These are phyloP conservation scores for Albugo laibachii DNA, from an alignment of 352 stramenopile species.

Conservation along the genomic window DNA sequence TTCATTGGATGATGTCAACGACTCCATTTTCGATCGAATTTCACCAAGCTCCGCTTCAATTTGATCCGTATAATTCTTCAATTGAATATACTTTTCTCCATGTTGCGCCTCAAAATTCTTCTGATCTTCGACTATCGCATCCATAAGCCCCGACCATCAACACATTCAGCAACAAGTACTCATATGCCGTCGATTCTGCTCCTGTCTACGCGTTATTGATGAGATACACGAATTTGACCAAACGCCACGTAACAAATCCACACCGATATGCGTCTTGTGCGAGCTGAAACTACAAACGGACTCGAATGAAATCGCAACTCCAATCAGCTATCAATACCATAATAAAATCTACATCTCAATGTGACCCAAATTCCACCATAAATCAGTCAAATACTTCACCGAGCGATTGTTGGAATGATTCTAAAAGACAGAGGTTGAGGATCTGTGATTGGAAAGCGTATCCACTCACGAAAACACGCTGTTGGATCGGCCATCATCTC, in stretches of 20 bases:
- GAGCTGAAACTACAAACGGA: constrained; percentile 42
- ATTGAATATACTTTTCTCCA: constrained; percentile 70
- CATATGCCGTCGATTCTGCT: constrained; percentile 57
- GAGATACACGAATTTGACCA: neutral
- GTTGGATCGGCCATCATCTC: constrained; percentile 76
- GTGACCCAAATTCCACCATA: neutral
- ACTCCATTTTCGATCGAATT: constrained; percentile 63
- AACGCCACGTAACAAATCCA: neutral
- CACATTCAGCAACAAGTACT: constrained; percentile 10
- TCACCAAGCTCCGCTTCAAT: constrained; percentile 63
- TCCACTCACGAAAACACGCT: constrained; percentile 41
- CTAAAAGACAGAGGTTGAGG: constrained; percentile 9
- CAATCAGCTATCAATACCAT: constrained; percentile 18
- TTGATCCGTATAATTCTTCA: constrained; percentile 75
- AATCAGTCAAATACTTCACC: constrained; percentile 12
- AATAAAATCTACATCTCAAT: constrained; percentile 31
- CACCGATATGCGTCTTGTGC: constrained; percentile 69
- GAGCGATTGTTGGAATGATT: constrained; percentile 51
- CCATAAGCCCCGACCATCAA: neutral
- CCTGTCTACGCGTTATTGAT: constrained; percentile 10
- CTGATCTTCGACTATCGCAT: constrained; percentile 41
- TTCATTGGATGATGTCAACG: constrained; percentile 45
- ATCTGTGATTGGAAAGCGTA: constrained; percentile 1
- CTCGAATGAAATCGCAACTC: neutral
- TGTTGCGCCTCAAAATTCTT: constrained; percentile 62